Evolutionary conservation across 148 eudicot species (phyloP).

Genomic region (Rhododendron kiyosumense): DNA sequence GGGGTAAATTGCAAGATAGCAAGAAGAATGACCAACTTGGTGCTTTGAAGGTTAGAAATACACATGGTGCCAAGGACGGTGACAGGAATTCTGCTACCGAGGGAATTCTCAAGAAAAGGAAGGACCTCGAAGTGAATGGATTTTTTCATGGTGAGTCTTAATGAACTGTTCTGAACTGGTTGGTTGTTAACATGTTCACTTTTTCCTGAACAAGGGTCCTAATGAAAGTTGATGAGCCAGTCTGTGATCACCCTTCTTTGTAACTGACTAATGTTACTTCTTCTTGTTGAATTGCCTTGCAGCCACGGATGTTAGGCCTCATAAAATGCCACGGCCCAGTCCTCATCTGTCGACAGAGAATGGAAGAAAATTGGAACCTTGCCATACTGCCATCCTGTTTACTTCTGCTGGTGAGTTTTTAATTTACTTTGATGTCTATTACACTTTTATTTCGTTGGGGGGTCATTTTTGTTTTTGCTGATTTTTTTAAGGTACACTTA

Average conservation of each 20-base stretch:
- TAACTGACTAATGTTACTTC: constrained; percentile 30
- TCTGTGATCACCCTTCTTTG: constrained; percentile 18
- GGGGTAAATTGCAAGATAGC: constrained; percentile 31
- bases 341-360: constrained; percentile 46
- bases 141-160: constrained; percentile 68
- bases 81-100: constrained; percentile 27
- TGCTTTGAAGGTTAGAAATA: constrained; percentile 17
- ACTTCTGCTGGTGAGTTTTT: constrained; percentile 63
- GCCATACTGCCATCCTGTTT: constrained; percentile 27
- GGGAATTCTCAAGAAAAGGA: constrained; percentile 53
- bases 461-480: too few species aligned
- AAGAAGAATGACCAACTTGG: constrained; percentile 29
- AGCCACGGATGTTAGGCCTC: constrained; percentile 57
- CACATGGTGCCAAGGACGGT: constrained; percentile 22
- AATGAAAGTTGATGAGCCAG: not conserved
- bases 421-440: not conserved
- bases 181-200: not conserved
- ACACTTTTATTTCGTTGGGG: not conserved
- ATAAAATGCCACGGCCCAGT: constrained; percentile 53
- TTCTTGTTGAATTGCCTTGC: constrained; percentile 49
- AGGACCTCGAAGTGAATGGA: constrained; percentile 55
- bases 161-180: not conserved
- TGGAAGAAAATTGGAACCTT: constrained; percentile 65
- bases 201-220: constrained; percentile 22
- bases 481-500: too few species aligned